Conservation (phyloP, 1,284 basidiomycete genomes). For the Melampsora medusae region DNA sequence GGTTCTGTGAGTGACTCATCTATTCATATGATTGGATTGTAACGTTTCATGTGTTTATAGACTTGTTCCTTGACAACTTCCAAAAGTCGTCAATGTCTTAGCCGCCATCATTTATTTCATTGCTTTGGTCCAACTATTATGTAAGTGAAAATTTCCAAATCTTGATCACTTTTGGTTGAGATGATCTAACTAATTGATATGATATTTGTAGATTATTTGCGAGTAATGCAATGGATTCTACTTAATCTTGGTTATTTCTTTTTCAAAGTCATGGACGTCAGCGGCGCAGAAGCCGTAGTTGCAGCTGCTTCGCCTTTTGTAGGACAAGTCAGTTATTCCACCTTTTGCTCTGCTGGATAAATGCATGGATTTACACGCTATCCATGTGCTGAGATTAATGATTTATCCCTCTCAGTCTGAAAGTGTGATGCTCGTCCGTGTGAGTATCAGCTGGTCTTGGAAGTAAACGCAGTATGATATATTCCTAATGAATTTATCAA, state of each 20-base stretch:
- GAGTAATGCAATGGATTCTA: slow-evolving; percentile 85
- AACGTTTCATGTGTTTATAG: background rate
- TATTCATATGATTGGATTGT: slow-evolving; percentile 35
- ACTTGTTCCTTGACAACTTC: background rate
- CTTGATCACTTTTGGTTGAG: background rate
- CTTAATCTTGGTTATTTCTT: slow-evolving; percentile 85
- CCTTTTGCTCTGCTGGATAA: background rate
- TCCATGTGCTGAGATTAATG: background rate
- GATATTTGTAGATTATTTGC: slow-evolving; percentile 57
- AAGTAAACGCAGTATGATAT: slow-evolving; percentile 1
- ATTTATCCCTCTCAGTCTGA: slow-evolving; percentile 60
- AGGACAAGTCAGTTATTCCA: slow-evolving; percentile 61
- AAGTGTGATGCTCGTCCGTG: slow-evolving; percentile 68
- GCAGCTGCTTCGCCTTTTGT: slow-evolving; percentile 88
- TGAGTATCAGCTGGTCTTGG: background rate
- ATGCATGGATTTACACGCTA: background rate
- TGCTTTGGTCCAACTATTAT: slow-evolving; percentile 73
- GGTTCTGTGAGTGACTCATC: slow-evolving; percentile 46
- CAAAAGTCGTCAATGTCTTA: slow-evolving; percentile 63
- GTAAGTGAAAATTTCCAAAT: background rate
- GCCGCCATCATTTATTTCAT: slow-evolving; percentile 79
- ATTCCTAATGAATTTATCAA: background rate
- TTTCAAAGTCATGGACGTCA: slow-evolving; percentile 64
- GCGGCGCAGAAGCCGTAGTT: slow-evolving; percentile 83
- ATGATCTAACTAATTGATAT: slow-evolving; percentile 9